Base-by-base conservation (phyloP, 768 basidiomycete species). In the Trametes cingulata region DNA sequence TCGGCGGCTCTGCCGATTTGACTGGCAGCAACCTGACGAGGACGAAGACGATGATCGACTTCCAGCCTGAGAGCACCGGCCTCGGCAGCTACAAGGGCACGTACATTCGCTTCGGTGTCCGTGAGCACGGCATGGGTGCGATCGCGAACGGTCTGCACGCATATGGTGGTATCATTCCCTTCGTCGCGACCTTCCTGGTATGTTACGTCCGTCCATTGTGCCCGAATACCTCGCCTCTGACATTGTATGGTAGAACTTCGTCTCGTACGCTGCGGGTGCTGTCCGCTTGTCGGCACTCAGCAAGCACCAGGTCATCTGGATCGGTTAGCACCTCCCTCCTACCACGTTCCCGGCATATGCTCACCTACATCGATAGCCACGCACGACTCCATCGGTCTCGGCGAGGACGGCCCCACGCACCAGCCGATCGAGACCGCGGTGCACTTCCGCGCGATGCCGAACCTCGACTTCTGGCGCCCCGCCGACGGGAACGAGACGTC, bases 401-500 rank as follows among this genome's bases (percentile, higher is more conserved):
- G 91, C 66, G 94, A 97, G 74, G 95, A 97, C 66, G 95, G 95
- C 25, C 95, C 95, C 50, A 98, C 95, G 35, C 95, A 98, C 74
- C 95, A 97, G 74, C 95, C 95, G 53, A 80, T 97, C 50, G 95
- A 97, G 77, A 93, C 92, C 29, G 90, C 83, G 60, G 86, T 84
- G 43, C 90, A 88, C 74, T 80, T 97, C 73, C 91, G 95, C 65
- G 90, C 95, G 13, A 85, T 86, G 45, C 95, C 95, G 67, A 96
- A 98, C 79, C 77, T 92, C 52, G 90, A 91, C 63, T 93, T 97
- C 82, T 91, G 90, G 89, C 88, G 92, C 61, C 92, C 92, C 6
- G 93, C 94, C 25, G 94, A 97, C 72, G 95, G 95, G 35, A 96
- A 97, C 73, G 95, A 98, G 80, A 95, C 93, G n/a, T 94, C 92